These are phyloP conservation scores for Saprolegnia parasitica DNA, from an alignment of 352 stramenopile genomes.

Conservation along the genomic window DNA sequence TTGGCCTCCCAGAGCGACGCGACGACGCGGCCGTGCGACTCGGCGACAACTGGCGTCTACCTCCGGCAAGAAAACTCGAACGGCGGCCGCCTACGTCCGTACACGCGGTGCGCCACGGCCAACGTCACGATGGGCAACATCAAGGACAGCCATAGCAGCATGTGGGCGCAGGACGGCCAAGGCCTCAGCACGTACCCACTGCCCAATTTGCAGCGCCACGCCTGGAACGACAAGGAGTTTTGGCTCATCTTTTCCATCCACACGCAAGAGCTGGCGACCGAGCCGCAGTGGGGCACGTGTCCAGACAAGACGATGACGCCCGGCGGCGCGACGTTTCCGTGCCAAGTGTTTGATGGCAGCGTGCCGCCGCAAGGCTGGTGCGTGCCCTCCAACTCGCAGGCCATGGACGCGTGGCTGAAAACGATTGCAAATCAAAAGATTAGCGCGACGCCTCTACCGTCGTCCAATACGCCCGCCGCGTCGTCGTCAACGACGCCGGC, in stretches of 20 bases:
- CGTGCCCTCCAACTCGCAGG: background rate
- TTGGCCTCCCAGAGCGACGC: background rate
- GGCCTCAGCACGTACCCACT: background rate
- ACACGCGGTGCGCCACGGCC: constrained; percentile 1
- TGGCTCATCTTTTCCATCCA: constrained; percentile 23
- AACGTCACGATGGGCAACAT: constrained; percentile 12
- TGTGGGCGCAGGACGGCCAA: constrained; percentile 27
- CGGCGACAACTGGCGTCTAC: background rate
- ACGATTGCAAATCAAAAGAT: background rate
- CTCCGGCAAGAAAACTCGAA: constrained; percentile 16
- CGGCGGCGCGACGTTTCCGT: constrained; percentile 11
- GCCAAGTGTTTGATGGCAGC: background rate
- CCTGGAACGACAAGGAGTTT: constrained; percentile 10
- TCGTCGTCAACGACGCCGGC: background rate
- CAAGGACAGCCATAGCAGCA: constrained; percentile 12
- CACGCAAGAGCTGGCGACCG: constrained; percentile 5
- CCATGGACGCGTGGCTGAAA: constrained; percentile 6
- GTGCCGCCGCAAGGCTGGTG: constrained; percentile 8
- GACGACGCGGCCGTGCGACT: background rate
- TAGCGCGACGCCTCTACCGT: background rate
- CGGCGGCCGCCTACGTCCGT: background rate
- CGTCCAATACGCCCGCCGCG: background rate
- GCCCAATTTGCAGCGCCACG: background rate
- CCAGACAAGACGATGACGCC: background rate
- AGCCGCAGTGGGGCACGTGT: constrained; percentile 3